A percentile compares a stretch with the other conserved stretches of the same genome.
Conservation (phyloP, 208 protist species). For the Tetramitus jugosus region DNA sequence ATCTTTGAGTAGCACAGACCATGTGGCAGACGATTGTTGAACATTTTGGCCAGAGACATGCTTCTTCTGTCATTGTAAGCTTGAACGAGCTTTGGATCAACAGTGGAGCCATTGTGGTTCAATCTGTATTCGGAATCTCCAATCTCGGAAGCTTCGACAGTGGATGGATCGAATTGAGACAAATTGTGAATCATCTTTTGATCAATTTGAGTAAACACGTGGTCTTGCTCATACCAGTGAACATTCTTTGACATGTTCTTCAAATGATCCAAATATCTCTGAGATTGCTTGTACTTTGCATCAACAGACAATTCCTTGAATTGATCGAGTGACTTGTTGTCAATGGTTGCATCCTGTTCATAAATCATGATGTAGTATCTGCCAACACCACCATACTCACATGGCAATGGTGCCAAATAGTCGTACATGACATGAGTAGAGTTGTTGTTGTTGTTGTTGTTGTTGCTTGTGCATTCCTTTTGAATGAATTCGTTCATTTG, state of each 20-base stretch:
- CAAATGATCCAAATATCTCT: too few species aligned
- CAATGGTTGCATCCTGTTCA: conserved; percentile 15
- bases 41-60: too few species aligned
- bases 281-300: too few species aligned
- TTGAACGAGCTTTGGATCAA: too few species aligned
- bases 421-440: not conserved
- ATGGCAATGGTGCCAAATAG: conserved; percentile 13
- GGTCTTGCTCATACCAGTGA: not conserved
- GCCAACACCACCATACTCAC: not conserved
- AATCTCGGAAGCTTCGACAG: too few species aligned
- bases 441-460: not conserved
- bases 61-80: too few species aligned
- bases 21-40: too few species aligned
- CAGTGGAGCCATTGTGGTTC: too few species aligned
- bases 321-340: not conserved
- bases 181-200: too few species aligned
- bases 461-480: not conserved
- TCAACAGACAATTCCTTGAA: too few species aligned
- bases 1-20: not conserved
- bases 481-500: not conserved
- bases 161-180: too few species aligned
- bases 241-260: not conserved
- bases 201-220: not conserved
- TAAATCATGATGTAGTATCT: not conserved
- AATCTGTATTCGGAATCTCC: too few species aligned